Base-by-base conservation (phyloP, 805 yeast genomes). In the Pichia insulana region DNA sequence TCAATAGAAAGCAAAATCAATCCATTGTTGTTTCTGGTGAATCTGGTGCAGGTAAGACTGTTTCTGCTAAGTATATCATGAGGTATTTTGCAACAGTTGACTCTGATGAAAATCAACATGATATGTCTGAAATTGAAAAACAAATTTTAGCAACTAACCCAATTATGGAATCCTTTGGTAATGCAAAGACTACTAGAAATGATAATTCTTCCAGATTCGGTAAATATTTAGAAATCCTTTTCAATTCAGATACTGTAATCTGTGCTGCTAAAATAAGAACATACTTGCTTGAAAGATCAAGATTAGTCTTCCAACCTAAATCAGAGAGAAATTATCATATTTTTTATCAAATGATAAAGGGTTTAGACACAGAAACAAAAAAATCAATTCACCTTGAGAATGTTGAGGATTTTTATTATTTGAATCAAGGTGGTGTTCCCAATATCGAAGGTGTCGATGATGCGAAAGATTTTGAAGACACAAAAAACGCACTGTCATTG, bases 21-120 rank as follows among this genome's bases (percentile, higher is more conserved):
- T 90, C 98, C 1, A 89, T 90, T 49, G 96, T 90, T 15, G 97
- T 90, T 15, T 79, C 89, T 53, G 98, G 98, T 65, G 98, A 90
- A 65, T 85, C 96, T 7, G 98, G 98, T 64, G 97, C 98, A 25
- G 98, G 98, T 63, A 92, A 90, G 57, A 92, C 97, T 4, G 97
- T 90, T 34, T 80, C 92, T 49, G 98, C 98, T 32, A 90, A 90
- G 61, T 90, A 85, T 63, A 90, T 90, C 50, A 90, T 90, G 97
- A 78, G 97, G 62, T 90, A 89, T 64, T 89, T 90, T 62, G 97
- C 97, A 3, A 80, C 95, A 15, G 97, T 90, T 13, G 97, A 90
- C 47, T 61, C 66, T 9, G 70, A 69, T 49, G 58, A 58, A 33
- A 62, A 67, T 41, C 48, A 55, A 19, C 67, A 65, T 51, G 90